Base-by-base conservation (phyloP, 352 stramenopile species). In the Phytophthora sp. region DNA sequence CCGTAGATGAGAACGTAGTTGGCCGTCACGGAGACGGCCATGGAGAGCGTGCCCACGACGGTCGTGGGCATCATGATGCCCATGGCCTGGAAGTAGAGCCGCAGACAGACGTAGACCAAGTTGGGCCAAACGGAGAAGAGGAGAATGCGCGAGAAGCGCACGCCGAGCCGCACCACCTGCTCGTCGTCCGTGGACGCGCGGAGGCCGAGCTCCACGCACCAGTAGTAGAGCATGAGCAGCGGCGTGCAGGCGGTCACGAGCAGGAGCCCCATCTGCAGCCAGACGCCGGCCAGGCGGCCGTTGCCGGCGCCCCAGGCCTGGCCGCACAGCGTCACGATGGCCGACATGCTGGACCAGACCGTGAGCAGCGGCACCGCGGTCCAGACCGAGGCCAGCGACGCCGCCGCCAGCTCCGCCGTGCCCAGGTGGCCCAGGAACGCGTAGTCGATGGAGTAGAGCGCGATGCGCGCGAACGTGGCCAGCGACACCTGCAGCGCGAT, bases 401-500 rank as follows among this genome's bases (percentile, higher is more conserved):
- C 82, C 13, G 82, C 84, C 21, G 84, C 84, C 48, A 93, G 69
- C 37, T 77, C 77, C 3, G 69, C 78, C 11, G 76, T 88, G 52
- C 84, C 82, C 35, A 93, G 30, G 41, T 93, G 84, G 4, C 84
- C 84, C 26, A 91, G 62, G 56, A 91, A 93, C 27, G 79, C 82
- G 51, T 79, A 84, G 71, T 91, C 84, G 62, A 92, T 90, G 1
- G 84, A 88, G 35, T 76, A 87, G 46, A 92, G 69, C 8, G 81
- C 81, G 41, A 92, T 85, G 1, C 83, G 77, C 5, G 79, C 83
- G 39, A 89, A 87, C 4, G 81, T 92, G 17, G 80, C 79, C 43
- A 92, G 67, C 43, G 77, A 89, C 23, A 92, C 82, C 53, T 90
- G 82, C 53, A 91, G 58, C 34, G 82, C 82, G 69, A 91, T 91